Evolutionary conservation across 176 grass and related monocot species (phyloP).

Genomic region (Aegilops sharonensis): DNA sequence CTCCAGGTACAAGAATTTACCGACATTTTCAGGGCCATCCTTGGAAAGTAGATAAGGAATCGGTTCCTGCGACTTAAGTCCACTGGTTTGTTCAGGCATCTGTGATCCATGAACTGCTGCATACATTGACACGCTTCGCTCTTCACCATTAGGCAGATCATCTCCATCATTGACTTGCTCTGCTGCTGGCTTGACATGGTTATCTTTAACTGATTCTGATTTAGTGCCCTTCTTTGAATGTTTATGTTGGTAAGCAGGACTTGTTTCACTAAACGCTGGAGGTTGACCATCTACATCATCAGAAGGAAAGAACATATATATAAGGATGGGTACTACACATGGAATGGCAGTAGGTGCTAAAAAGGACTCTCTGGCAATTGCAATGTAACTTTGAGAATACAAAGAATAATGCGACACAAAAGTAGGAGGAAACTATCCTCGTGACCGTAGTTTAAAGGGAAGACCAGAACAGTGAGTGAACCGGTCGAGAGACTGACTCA

Average conservation of each 20-base stretch:
- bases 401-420: neutral
- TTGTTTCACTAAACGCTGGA: conserved; percentile 51
- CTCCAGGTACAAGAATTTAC: conserved; percentile 95
- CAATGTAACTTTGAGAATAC: neutral
- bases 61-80: conserved; percentile 32
- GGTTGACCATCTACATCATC: conserved; percentile 76
- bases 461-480: neutral
- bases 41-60: conserved; percentile 55
- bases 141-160: conserved; percentile 29
- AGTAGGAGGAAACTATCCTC: neutral
- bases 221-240: conserved; percentile 49
- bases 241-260: conserved; percentile 39
- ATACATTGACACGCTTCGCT: conserved; percentile 34
- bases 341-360: neutral
- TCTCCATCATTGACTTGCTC: conserved; percentile 34
- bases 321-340: neutral
- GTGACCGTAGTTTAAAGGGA: neutral
- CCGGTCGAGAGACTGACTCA: neutral
- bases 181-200: conserved; percentile 15
- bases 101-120: conserved; percentile 47
- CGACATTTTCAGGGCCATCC: conserved; percentile 79
- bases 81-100: conserved; percentile 36
- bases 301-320: neutral
- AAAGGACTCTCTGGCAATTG: neutral
- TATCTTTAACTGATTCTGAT: conserved; percentile 31